These are phyloP conservation scores for Raffaelea arxii DNA, from an alignment of 2,329 filamentous ascomycete genomes.

Conservation along the genomic window DNA sequence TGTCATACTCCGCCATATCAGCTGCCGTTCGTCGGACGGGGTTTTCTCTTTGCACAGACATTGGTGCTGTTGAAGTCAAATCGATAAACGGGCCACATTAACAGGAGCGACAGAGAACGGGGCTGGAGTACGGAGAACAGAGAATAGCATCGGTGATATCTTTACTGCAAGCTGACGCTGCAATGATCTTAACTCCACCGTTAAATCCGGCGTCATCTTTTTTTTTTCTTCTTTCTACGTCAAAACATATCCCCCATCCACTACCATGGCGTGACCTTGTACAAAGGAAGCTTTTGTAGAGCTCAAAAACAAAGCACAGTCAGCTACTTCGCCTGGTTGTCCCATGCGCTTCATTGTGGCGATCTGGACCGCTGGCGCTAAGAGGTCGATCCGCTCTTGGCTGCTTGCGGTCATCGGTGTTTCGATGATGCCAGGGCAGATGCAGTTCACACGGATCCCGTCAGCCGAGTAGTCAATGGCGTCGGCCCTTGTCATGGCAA, in stretches of 20 bases:
- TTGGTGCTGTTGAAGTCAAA: no score
- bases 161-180: no score
- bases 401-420: conserved; percentile 8
- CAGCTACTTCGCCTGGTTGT: not conserved
- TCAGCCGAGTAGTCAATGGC: conserved; percentile 62
- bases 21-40: no score
- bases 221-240: no score
- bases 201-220: no score
- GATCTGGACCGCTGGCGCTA: conserved; percentile 2
- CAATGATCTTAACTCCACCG: no score
- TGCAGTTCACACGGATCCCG: conserved; percentile 37
- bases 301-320: conserved; percentile 1
- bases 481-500: conserved; percentile 44
- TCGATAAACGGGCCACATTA: no score
- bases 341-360: conserved; percentile 2
- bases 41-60: no score
- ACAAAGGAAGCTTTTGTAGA: conserved; percentile 2
- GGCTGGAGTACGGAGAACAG: no score
- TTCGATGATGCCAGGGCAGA: conserved; percentile 17
- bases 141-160: no score
- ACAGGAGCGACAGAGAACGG: no score
- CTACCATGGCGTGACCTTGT: conserved; percentile 1
- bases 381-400: not conserved
- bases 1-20: no score
- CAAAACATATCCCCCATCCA: conserved; percentile 5